phyloP scores from a whole-genome alignment of 768 basidiomycete genomes.

The Pilatotrama ljubarskyi region DNA sequence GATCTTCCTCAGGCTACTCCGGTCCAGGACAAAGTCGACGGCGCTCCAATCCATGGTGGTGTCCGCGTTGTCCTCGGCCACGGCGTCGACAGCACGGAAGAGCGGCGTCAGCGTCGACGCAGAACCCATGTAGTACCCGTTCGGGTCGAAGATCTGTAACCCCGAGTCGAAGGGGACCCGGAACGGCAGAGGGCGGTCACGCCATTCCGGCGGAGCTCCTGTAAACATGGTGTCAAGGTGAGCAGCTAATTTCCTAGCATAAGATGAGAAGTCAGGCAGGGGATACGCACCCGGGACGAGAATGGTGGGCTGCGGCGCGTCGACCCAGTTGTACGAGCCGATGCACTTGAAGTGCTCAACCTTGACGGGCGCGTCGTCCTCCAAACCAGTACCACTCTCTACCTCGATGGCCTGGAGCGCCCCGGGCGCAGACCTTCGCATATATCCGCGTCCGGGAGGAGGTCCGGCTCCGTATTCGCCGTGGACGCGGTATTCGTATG shows the following conservation, averaged over 20 bases:
- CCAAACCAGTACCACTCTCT: not conserved
- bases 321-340: conserved; percentile 57
- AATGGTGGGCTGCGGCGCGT: conserved; percentile 45
- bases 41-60: conserved; percentile 36
- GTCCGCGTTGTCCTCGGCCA: conserved; percentile 24
- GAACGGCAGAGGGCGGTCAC: conserved; percentile 44
- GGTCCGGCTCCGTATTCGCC: not conserved
- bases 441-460: not conserved
- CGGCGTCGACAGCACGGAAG: conserved; percentile 54
- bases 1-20: conserved; percentile 64
- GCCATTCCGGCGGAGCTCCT: conserved; percentile 66
- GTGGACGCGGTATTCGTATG: not conserved
- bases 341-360: conserved; percentile 39
- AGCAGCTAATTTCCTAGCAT: not conserved
- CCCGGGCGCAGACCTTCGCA: not conserved
- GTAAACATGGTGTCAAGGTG: not conserved
- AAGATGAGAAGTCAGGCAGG: no score
- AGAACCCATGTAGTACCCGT: conserved; percentile 43
- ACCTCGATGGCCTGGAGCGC: conserved; percentile 1
- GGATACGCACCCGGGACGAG: conserved; percentile 46
- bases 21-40: conserved; percentile 55
- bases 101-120: conserved; percentile 49
- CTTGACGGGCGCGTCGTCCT: not conserved
- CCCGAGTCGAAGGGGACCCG: conserved; percentile 56
- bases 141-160: conserved; percentile 52